phyloP scores from a whole-genome alignment of 306 rosid species.

The Nissolia schottii region DNA sequence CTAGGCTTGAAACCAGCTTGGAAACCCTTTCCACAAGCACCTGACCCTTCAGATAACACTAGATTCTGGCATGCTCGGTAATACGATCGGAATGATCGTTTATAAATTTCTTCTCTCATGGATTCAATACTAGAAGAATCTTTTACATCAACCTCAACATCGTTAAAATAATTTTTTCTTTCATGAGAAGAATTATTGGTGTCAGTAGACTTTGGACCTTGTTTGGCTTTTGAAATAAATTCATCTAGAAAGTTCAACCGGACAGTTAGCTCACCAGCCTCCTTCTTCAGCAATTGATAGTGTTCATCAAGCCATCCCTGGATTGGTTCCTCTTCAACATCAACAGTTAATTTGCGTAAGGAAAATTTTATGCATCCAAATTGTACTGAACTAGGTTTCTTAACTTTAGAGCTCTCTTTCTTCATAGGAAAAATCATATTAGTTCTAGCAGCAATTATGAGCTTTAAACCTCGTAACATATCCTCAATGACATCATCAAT shows the following conservation, averaged over 20 bases:
- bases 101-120: constrained; percentile 71
- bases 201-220: constrained; percentile 53
- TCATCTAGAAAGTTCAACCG: constrained; percentile 82
- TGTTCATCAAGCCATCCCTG: constrained; percentile 99
- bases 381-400: constrained; percentile 61
- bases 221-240: constrained; percentile 46
- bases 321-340: constrained; percentile 94
- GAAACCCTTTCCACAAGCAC: constrained; percentile 74
- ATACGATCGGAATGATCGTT: constrained; percentile 80
- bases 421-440: constrained; percentile 70
- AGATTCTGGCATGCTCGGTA: constrained; percentile 79
- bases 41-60: constrained; percentile 75
- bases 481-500: constrained; percentile 93
- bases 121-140: constrained; percentile 52
- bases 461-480: constrained; percentile 84
- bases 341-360: constrained; percentile 80
- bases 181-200: constrained; percentile 55
- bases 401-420: constrained; percentile 66
- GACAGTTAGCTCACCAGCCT: constrained; percentile 86
- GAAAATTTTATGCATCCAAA: constrained; percentile 84
- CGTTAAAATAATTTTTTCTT: constrained; percentile 46
- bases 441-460: constrained; percentile 78
- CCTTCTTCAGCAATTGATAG: constrained; percentile 81
- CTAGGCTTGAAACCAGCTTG: constrained; percentile 94
- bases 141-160: constrained; percentile 61